Base-by-base conservation (phyloP, 495 filamentous ascomycete species). In the Lasiosphaeria hispida region DNA sequence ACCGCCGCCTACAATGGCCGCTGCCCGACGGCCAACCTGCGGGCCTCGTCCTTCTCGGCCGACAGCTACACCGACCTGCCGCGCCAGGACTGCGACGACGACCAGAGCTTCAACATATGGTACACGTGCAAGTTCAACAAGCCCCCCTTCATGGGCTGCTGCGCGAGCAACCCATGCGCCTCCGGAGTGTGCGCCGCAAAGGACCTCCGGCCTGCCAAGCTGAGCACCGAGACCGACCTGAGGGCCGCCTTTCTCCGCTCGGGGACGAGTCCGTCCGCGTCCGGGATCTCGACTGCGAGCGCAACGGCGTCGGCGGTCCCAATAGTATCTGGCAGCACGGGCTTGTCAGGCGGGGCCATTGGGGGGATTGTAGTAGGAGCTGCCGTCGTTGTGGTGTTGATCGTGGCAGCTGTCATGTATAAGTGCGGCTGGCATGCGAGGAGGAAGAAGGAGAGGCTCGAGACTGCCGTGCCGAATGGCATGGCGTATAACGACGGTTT, bases 71-170 rank as follows among this genome's bases (percentile, higher is more conserved):
- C n/a, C 0, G n/a, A 60, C 11, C 64, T 71, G 34, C 56, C 43
- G 5, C 13, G 37, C 5, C 68, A 72, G 59, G 49, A 34, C 13
- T 63, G 61, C 45, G 52, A 37, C n/a, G 38, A 33, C 39, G 15
- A 1, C 10, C 5, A 30, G 34, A 23, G 61, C n/a, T 54, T 52
- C 19, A 11, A 17, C 3, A 30, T 52, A 23, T 74, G 62, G 62
- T 74, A 62, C 49, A 70, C 68, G 1, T 74, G 71, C 58, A 48
- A 50, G 34, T 10, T 42, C 39, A 49, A 57, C 10, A 33, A 15
- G 14, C 71, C 69, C 8, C 60, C 48, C 0, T 74, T 74, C 36
- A 48, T 74, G 54, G 71, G 71, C 3, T 74, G 71, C 51, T 74
- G 71, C 47, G 40, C 47, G 10, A 56, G 37, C 10, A 62, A 71